Evolutionary conservation across 2,329 filamentous ascomycete genomes (phyloP).

Genomic region (Thielaviopsis euricoi): DNA sequence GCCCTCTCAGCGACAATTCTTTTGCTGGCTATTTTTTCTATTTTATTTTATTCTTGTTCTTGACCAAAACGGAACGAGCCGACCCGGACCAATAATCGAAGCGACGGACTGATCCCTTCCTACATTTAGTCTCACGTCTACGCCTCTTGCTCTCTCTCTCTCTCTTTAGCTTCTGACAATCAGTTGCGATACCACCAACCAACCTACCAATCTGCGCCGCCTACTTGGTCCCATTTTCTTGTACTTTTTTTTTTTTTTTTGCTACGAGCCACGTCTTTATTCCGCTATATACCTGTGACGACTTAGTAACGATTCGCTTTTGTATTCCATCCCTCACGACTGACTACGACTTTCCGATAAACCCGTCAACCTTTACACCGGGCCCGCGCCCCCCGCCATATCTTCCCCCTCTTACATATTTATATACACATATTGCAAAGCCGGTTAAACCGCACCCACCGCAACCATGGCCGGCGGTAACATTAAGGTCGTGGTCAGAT

Average conservation of each 20-base stretch:
- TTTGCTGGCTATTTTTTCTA: neutral
- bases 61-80: neutral
- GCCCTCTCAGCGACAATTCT: too few species aligned
- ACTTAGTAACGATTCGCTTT: neutral
- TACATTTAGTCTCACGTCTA: neutral
- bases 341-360: neutral
- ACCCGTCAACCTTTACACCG: neutral
- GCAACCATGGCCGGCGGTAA: conserved; percentile 51
- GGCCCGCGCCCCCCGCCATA: neutral
- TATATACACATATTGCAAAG: neutral
- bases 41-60: neutral
- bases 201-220: neutral
- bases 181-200: neutral
- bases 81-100: neutral
- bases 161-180: too few species aligned
- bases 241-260: neutral
- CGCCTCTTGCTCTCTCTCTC: too few species aligned
- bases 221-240: neutral
- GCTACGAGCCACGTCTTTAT: neutral
- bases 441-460: neutral
- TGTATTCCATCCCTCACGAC: neutral
- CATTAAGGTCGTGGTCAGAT: conserved; percentile 98
- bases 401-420: neutral
- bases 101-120: neutral
- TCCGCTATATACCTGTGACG: neutral